Base-by-base conservation (phyloP, 2,329 filamentous ascomycete genomes). In the Aspergillus aculeatinus region DNA sequence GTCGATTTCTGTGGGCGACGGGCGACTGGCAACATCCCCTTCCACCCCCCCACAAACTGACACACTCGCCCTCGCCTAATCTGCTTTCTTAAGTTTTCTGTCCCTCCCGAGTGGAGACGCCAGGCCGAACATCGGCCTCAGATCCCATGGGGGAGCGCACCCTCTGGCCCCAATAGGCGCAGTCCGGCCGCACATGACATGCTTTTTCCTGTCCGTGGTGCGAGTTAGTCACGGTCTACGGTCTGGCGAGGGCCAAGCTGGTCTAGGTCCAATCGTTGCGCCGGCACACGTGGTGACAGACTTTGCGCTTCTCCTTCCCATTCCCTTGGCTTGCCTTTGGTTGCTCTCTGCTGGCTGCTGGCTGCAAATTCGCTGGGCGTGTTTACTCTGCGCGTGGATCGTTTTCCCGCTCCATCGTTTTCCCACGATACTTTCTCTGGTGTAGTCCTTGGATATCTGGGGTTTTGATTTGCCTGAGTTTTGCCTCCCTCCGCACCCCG, bases 391-490 rank as follows among this genome's bases (percentile, higher is more conserved):
- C 14, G 35, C 27, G n/a, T 48, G 23, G 11, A 31, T 33, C 48
- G 27, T 25, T 55, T 48, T 55, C 39, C 53, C 53, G 53, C 42
- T 19, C n/a, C n/a, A 48, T 55, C 27, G 53, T 55, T 55, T 48
- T 48, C 29, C 33, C 51, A 35, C 51, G 42, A 35, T 21, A 29
- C 29, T 39, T 27, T 33, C 31, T 39, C 39, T 44, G 39, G 39
- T 44, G n/a, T 53, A 42, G 23, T n/a, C 7, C 16, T 44, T 16
- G 33, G 27, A 48, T 55, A 55, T 55, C 53, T 55, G 53, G 53
- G 53, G 25, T 55, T 48, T 48, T 31, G 16, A 33, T 55, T 55
- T 55, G 53, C 42, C 53, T 55, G 39, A 25, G 23, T 21, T 55
- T 39, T 29, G 39, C 52, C 27, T 35, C 51, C 42, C 42, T 31